Base-by-base conservation (phyloP, 805 yeast genomes). In the Suhomyces xylopsoci region DNA sequence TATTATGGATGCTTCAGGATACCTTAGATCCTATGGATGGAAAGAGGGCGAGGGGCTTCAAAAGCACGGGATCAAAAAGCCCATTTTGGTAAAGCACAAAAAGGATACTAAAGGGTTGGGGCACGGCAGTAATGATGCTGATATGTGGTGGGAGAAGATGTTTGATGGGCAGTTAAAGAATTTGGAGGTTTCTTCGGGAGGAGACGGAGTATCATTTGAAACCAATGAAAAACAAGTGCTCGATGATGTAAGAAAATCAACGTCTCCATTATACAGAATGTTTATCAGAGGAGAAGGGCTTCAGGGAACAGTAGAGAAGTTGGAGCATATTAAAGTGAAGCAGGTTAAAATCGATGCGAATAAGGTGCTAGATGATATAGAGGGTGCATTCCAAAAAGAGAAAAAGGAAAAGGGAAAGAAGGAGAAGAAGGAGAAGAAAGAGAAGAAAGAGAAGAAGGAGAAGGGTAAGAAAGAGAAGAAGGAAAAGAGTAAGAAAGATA, bases 111-210 rank as follows among this genome's bases (percentile, higher is more conserved):
- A 90, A 64, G 99, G 99, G 8, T 77, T 93, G 24, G 99, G 99
- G 0, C 86, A 87, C 64, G 84, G 82, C 24, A 79, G 80, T 22
- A 85, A 83, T 49, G 94, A 90, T 58, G 81, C 85, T 14, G 96
- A 89, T 58, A 87, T 90, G 45, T 93, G 99, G 99, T 93, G 99
- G 99, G 99, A 93, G 59, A 80, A 89, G 57, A 76, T 93, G 45
- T 94, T 94, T 72, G 97, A 93, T 68, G 97, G 97, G 1, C 97
- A 91, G 58, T 77, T 93, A 57, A 89, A 90, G 63, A 81, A 83
- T 7, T 67, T 94, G 48, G 90, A 88, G 53, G 89, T 90, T 7
- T 67, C 57, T 19, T 55, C 64, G 2, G 54, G 47, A 3, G 64
- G 62, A 4, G 73, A 73, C 1, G 68, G 62, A 1, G 77, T 88